Evolutionary conservation across 805 yeast species (phyloP).

Genomic region (Spathaspora passalidarum): DNA sequence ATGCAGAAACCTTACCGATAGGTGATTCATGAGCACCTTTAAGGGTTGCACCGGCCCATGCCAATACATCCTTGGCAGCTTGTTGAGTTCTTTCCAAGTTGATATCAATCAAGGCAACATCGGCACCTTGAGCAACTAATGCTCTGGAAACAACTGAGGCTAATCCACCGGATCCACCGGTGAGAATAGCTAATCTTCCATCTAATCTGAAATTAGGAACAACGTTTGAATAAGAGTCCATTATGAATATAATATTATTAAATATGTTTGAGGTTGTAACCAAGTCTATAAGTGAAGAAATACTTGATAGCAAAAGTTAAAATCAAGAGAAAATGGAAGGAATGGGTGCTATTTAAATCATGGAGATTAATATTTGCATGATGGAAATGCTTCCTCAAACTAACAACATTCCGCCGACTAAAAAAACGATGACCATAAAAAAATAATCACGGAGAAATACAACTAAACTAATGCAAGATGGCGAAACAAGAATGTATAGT

Average conservation of each 20-base stretch:
- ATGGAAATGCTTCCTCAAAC: no score
- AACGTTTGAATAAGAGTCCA: conserved; percentile 39
- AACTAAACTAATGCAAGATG: background rate
- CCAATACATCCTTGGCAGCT: conserved; percentile 48
- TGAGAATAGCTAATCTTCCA: conserved; percentile 67
- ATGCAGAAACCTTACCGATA: conserved; percentile 49
- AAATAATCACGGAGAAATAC: background rate
- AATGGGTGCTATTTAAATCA: background rate
- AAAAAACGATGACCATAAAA: background rate
- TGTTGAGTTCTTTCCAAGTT: conserved; percentile 55
- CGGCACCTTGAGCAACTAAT: conserved; percentile 72
- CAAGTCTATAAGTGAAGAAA: background rate
- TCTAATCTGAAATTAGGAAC: conserved; percentile 67
- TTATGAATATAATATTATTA: no score
- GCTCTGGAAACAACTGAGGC: conserved; percentile 65
- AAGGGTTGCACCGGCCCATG: conserved; percentile 47
- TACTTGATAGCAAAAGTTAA: no score
- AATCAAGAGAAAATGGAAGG: no score
- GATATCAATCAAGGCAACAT: conserved; percentile 69
- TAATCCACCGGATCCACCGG: conserved; percentile 83
- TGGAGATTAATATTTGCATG: no score
- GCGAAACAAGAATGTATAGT: background rate
- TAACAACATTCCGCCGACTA: no score
- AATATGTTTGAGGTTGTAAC: no score
- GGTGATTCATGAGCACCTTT: conserved; percentile 29